A percentile compares a stretch with the other conserved stretches of the same genome.
Evolutionary conservation across 106 monocot species (phyloP).

Genomic region (Platanthera zijinensis): DNA sequence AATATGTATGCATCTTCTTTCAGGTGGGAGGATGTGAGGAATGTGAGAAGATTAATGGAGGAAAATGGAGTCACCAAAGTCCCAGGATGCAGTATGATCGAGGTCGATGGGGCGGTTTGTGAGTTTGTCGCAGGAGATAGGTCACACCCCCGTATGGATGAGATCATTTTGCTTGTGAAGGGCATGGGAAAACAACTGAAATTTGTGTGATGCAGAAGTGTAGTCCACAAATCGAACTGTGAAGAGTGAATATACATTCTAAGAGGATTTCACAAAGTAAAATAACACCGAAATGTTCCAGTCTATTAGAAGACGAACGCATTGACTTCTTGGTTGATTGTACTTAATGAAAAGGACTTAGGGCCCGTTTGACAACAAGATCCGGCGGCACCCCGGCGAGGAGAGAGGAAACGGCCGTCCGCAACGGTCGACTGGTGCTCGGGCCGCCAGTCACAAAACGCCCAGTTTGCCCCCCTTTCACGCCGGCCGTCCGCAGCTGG

Average conservation of each 20-base stretch:
- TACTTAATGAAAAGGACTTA: neutral
- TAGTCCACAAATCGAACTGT: neutral
- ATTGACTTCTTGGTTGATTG: neutral
- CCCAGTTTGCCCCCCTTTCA: no score
- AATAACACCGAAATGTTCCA: neutral
- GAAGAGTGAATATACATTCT: neutral
- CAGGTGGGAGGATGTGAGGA: slow-evolving; percentile 59
- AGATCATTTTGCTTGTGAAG: slow-evolving; percentile 21
- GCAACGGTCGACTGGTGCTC: no score
- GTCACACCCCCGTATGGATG: slow-evolving; percentile 33
- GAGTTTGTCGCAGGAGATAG: slow-evolving; percentile 69
- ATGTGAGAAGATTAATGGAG: slow-evolving; percentile 70
- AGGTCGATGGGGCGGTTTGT: slow-evolving; percentile 53
- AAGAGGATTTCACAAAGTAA: neutral
- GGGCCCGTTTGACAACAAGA: no score
- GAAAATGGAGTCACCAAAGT: slow-evolving; percentile 53
- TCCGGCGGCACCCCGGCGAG: no score
- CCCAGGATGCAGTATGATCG: slow-evolving; percentile 83
- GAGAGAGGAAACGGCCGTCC: no score
- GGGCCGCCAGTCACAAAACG: no score
- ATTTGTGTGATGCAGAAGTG: slow-evolving; percentile 7
- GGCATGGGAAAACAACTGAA: slow-evolving; percentile 46
- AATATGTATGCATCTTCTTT: slow-evolving; percentile 63
- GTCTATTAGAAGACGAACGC: neutral
- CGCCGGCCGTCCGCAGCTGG: no score